Percentiles rank a stretch among this genome's conserved stretches.
phyloP scores from a whole-genome alignment of 2,329 filamentous ascomycete species.

The Pyrenophora seminiperda region DNA sequence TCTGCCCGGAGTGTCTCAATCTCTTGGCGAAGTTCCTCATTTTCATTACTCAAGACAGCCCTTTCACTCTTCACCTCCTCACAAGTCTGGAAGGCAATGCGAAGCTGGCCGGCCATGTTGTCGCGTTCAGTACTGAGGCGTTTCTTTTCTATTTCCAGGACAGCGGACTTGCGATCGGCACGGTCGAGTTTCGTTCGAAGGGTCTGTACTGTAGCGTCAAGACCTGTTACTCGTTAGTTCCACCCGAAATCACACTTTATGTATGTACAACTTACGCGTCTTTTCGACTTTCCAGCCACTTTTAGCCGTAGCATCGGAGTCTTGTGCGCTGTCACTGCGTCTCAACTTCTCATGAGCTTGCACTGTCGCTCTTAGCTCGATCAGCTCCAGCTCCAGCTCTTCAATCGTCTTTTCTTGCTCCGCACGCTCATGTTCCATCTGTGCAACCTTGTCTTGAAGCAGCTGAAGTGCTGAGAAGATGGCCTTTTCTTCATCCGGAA shows the following conservation, averaged over 20 bases:
- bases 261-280: constrained; percentile 55
- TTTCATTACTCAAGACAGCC: constrained; percentile 44
- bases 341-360: constrained; percentile 49
- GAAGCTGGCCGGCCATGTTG: constrained; percentile 66
- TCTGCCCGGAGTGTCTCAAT: constrained; percentile 43
- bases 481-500: constrained; percentile 67
- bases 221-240: constrained; percentile 49
- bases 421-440: constrained; percentile 62
- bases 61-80: constrained; percentile 57
- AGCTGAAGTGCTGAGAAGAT: constrained; percentile 65
- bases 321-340: constrained; percentile 56
- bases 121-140: constrained; percentile 68
- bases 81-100: constrained; percentile 64
- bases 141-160: constrained; percentile 68
- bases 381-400: constrained; percentile 59
- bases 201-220: constrained; percentile 65
- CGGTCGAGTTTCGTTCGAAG: constrained; percentile 67
- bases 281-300: constrained; percentile 56
- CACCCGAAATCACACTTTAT: neutral
- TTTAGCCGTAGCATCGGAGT: constrained; percentile 51
- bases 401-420: constrained; percentile 57
- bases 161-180: constrained; percentile 64
- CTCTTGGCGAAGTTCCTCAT: constrained; percentile 45
- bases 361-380: constrained; percentile 55
- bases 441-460: constrained; percentile 62